These are phyloP conservation scores for Drechslerella dactyloides DNA, from an alignment of 2,329 filamentous ascomycete species.

Conservation along the genomic window DNA sequence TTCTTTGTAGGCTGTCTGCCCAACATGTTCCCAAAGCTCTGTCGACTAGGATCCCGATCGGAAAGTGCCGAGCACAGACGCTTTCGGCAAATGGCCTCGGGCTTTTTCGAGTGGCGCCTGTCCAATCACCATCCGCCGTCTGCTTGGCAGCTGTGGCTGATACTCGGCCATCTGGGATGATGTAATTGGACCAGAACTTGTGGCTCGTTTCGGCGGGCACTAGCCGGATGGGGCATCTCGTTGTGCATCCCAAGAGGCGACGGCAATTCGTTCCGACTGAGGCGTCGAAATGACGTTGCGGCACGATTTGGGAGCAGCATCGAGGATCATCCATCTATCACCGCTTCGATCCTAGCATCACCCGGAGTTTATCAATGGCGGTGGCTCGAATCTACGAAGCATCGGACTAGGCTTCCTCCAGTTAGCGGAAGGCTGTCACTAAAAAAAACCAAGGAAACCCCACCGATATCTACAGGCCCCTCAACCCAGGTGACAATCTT, in stretches of 20 bases:
- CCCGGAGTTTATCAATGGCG: constrained; percentile 10
- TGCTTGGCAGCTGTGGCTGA: too few relatives aligned
- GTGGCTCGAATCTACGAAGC: neutral
- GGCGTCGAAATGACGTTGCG: neutral
- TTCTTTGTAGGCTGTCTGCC: too few relatives aligned
- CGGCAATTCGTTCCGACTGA: neutral
- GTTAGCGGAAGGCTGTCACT: neutral
- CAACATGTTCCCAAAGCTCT: neutral
- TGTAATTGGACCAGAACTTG: too few relatives aligned
- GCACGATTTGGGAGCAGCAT: neutral
- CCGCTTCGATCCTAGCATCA: constrained; percentile 13
- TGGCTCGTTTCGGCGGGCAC: too few relatives aligned
- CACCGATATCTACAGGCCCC: too few relatives aligned
- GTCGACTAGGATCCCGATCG: neutral
- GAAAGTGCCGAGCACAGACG: too few relatives aligned
- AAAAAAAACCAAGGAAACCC: neutral
- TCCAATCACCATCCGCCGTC: too few relatives aligned
- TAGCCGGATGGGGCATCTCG: too few relatives aligned
- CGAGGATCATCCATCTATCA: constrained; percentile 1
- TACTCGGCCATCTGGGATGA: too few relatives aligned
- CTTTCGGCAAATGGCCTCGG: too few relatives aligned
- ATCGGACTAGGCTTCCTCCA: neutral
- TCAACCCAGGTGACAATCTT: constrained; percentile 2
- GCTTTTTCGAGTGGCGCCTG: too few relatives aligned
- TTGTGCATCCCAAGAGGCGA: too few relatives aligned